A percentile compares a stretch with the other conserved stretches of the same genome.
Conservation (phyloP, 2,329 filamentous ascomycete genomes). For the Penicillium sp. region DNA sequence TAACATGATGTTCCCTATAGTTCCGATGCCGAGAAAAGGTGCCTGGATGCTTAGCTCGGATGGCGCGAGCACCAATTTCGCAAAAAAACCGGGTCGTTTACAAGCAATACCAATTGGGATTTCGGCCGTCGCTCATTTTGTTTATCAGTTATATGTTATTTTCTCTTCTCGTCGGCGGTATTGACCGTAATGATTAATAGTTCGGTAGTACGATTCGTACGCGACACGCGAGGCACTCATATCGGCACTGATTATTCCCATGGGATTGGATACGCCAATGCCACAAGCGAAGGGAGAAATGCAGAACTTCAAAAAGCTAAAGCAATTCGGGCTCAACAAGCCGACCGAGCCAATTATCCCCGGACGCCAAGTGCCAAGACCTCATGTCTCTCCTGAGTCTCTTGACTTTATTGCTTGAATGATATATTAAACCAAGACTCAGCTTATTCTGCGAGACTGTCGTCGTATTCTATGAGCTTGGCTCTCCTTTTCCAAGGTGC, state of each 20-base stretch:
- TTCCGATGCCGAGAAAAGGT: not conserved
- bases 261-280: not conserved
- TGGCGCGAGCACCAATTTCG: constrained; percentile 5
- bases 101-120: not conserved
- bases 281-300: not conserved
- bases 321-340: constrained; percentile 8
- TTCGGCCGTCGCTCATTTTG: not conserved
- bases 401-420: constrained; percentile 16
- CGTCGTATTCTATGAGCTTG: constrained; percentile 14
- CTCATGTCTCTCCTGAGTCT: constrained; percentile 5
- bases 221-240: constrained; percentile 2
- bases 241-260: not conserved
- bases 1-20: not conserved
- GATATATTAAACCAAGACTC: constrained; percentile 10
- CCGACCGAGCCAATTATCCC: constrained; percentile 15
- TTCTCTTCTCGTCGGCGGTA: not conserved
- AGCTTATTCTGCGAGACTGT: constrained; percentile 9
- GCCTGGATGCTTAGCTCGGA: constrained; percentile 2
- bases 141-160: not conserved
- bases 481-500: not conserved
- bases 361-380: constrained; percentile 23
- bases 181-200: not conserved
- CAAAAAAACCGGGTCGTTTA: not conserved
- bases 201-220: not conserved
- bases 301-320: not conserved